Base-by-base conservation (phyloP, 257 asterid species). In the Parsonsia alboflavescens region DNA sequence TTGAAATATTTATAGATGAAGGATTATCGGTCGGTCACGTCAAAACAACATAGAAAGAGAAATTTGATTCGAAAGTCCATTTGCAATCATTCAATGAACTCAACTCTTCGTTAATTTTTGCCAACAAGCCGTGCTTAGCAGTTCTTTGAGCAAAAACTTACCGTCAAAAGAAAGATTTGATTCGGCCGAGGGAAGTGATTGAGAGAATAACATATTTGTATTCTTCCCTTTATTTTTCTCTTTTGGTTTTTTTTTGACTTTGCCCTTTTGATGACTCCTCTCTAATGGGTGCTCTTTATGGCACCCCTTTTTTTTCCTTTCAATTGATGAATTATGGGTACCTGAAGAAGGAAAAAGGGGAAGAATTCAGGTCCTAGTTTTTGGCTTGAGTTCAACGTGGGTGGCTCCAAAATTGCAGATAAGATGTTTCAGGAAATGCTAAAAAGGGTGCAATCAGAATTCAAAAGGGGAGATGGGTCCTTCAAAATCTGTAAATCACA, bases 181-280 rank as follows among this genome's bases (percentile, higher is more conserved):
- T 73, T 61, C 44, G 28, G 46, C 2, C 0, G 21, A 44, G 46
- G 17, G 36, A 50, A 4, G 74, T 52, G 76, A 72, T 56, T 56
- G 41, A 22, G 12, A 9, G n/a, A 62, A 41, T 13, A 28, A 62
- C 10, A 44, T 12, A 16, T 45, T 53, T 73, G 19, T 58, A 24
- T 48, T 39, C 46, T 64, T 26, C 58, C 16, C 10, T 62, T 26
- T 33, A 11, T 19, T 28, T 28, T 36, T 13, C 75, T 52, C 46
- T 74, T 48, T 66, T 7, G 73, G 73, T 5, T 1, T 8, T 19
- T 24, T 39, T 39, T 75, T 75, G 24, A 67, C 73, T 41, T n/a
- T 26, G 56, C 15, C 64, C 48, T 26, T 54, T 67, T 54, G 33
- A 21, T 19, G 59, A 24, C 67, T 75, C 24, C 10, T 19, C 79